Percentiles rank a stretch among this genome's conserved stretches.
These are phyloP conservation scores for Alternaria dauci DNA, from an alignment of 2,329 filamentous ascomycete genomes.

Conservation along the genomic window DNA sequence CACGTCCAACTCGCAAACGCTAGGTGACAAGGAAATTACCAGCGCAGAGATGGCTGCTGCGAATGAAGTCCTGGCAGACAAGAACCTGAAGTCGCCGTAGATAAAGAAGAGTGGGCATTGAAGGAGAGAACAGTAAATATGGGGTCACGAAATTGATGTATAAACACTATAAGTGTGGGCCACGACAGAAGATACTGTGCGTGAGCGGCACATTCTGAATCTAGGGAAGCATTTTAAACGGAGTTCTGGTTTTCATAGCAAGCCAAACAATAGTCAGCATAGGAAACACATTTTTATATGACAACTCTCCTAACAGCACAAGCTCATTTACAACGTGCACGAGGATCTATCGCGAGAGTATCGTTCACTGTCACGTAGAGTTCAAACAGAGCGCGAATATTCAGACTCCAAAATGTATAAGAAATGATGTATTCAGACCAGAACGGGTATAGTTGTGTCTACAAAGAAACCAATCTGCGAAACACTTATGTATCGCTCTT, in stretches of 20 bases:
- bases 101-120: not conserved
- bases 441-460: not conserved
- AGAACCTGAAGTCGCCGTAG: conserved; percentile 12
- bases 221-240: not conserved
- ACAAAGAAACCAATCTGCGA: not conserved
- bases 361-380: not conserved
- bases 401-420: not conserved
- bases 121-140: not conserved
- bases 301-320: not conserved
- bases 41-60: conserved; percentile 16
- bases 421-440: not conserved
- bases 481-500: not conserved
- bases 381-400: not conserved
- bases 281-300: not conserved
- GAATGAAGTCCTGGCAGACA: conserved; percentile 14
- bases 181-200: not conserved
- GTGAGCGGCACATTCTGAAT: not conserved
- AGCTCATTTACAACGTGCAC: not conserved
- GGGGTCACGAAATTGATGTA: not conserved
- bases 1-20: not conserved
- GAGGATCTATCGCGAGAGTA: not conserved
- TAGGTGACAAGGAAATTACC: conserved; percentile 5
- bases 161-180: not conserved
- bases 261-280: not conserved
- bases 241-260: not conserved